Base-by-base conservation (phyloP, 345 rosid species). In the rapeseed (Brassica napus) region DNA sequence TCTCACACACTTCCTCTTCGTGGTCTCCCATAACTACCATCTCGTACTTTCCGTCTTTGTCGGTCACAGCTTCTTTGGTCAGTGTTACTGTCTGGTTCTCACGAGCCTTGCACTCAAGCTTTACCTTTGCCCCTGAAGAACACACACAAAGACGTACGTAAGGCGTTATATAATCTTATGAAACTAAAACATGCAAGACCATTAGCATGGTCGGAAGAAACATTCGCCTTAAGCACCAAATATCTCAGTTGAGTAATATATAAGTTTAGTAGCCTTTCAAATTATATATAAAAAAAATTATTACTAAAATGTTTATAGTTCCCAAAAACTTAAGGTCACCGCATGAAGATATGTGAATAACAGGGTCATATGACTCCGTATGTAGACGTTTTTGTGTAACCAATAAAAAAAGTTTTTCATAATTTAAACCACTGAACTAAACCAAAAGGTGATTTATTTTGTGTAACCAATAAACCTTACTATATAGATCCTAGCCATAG, bases 1-100 rank as follows among this genome's bases (percentile, higher is more conserved):
- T 71, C 81, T 89, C 92, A 67, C 92, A 87, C n/a, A 88, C n/a
- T 32, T 89, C 97, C 30, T 88, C 91, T 77, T 86, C 91, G 15
- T 84, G 97, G 52, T 91, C 91, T 21, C 92, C 89, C 6, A 78
- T 82, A 12, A 89, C 89, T 11, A 69, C 68, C 73, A 89, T 78
- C 37, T n/a, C n/a, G 86, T 88, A 91, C 54, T 55, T 76, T n/a
- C 94, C 94, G 0, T 28, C 2, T 2, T 21, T 65, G 63, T 88
- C 84, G 0, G 91, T 86, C 65, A 14, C 71, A 0, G 86, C 91
- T 12, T 88, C 89, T 4, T 79, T 72, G 24, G 78, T 68, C 28
- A 75, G 80, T 55, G 86, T 82, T 1, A 82, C 65, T 49, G 73
- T 42, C 14, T 83, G 87, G 58, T 72, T 79, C 75, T 80, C 85